Evolutionary conservation across 331 rosid species (phyloP).

Genomic region (Acacia concinna): DNA sequence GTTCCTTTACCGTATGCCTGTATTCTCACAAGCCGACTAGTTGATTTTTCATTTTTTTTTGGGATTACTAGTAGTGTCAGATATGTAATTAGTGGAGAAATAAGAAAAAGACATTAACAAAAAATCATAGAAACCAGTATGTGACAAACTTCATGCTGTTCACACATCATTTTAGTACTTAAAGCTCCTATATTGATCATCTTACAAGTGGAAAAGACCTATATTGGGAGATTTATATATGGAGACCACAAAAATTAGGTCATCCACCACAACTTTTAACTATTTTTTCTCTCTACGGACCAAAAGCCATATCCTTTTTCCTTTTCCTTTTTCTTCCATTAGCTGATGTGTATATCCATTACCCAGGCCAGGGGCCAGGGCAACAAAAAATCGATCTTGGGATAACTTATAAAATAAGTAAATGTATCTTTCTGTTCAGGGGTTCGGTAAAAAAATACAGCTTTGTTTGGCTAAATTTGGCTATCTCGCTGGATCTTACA

Average conservation of each 20-base stretch:
- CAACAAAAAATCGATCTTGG: not conserved
- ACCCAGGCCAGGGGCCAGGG: not conserved
- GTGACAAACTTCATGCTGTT: constrained; percentile 27
- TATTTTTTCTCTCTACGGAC: constrained; percentile 3
- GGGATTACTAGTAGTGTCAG: no score
- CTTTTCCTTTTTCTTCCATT: constrained; percentile 16
- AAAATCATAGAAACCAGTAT: not conserved
- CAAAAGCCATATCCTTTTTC: constrained; percentile 32
- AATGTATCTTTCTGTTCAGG: constrained; percentile 4
- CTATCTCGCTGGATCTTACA: not conserved
- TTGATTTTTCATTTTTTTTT: no score
- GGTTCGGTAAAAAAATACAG: constrained; percentile 18
- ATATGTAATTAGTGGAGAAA: no score
- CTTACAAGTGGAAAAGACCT: constrained; percentile 1
- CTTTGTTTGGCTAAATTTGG: constrained; percentile 29
- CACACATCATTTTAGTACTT: constrained; percentile 20
- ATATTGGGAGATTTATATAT: constrained; percentile 6
- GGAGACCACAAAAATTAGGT: constrained; percentile 20
- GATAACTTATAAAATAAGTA: constrained; percentile 38
- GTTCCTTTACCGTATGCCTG: no score
- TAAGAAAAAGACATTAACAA: not conserved
- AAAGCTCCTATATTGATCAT: not conserved
- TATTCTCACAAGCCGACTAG: no score
- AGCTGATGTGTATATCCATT: constrained; percentile 35
- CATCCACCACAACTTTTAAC: constrained; percentile 9